Base-by-base conservation (phyloP, 139 green algal species). In the Coccomyxa sp. region DNA sequence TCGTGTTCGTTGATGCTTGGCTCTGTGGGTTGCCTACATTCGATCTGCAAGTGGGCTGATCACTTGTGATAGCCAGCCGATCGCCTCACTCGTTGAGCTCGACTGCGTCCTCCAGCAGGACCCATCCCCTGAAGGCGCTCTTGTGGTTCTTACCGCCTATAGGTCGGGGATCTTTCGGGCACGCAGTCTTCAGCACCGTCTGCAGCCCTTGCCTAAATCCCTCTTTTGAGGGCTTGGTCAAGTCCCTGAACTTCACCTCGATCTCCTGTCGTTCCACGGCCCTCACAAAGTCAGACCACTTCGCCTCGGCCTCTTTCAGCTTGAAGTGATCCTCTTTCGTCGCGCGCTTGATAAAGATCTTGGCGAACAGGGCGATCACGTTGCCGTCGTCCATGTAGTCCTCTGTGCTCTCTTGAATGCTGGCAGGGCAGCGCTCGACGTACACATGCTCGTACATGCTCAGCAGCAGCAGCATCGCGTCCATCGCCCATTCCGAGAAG, bases 261-360 rank as follows among this genome's bases (percentile, higher is more conserved):
- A 68, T 68, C 60, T 68, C 60, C 60, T 68, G 60, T 68, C 60
- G 60, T 68, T 68, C 60, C 60, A 68, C 60, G 16, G 60, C 60
- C 60, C 15, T 68, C 15, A 68, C 60, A 68, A 68, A 68, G 60
- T 68, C 60, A 68, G 60, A 68, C 60, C 60, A 68, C 60, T 68
- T 68, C 16, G 60, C 60, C 60, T 68, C 60, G 60, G 60, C 60
- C 60, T 68, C 60, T 68, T 68, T 68, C 60, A 68, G 60, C 60
- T 68, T 68, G 60, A 68, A 68, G 60, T 68, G 60, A 68, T 68
- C 60, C 60, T 68, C 60, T 68, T 68, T 68, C 60, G 60, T 68
- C 60, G 60, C 60, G 60, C 60, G 60, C 60, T 68, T 68, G 60
- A 68, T 68, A 16, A 68, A 68, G 60, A 68, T 68, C 60, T 68